Evolutionary conservation across 2,329 filamentous ascomycete species (phyloP).

Genomic region (Penicillium sp.): DNA sequence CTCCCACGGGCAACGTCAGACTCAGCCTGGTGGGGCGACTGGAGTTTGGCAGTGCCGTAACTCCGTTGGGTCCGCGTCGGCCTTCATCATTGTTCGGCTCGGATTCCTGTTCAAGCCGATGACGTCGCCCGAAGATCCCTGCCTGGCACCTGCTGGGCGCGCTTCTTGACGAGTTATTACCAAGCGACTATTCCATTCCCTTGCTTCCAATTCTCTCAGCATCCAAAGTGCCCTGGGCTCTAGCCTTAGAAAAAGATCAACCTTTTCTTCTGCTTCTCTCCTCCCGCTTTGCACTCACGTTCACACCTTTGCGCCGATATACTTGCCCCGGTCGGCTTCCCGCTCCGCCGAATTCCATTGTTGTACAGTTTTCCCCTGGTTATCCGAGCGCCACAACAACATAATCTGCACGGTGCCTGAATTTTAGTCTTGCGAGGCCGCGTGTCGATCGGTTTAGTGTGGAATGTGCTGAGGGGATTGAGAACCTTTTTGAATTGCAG

Average conservation of each 20-base stretch:
- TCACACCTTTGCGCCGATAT: not conserved
- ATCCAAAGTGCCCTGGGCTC: not conserved
- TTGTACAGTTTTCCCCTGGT: not conserved
- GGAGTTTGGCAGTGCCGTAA: too few species aligned
- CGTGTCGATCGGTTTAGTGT: slow-evolving; percentile 9
- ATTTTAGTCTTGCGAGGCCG: slow-evolving; percentile 5
- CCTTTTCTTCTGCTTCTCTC: not conserved
- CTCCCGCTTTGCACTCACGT: not conserved
- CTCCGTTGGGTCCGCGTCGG: not conserved
- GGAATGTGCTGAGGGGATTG: slow-evolving; percentile 5
- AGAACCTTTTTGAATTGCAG: not conserved
- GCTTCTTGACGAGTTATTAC: not conserved
- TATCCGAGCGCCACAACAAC: slow-evolving; percentile 9
- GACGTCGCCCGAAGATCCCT: slow-evolving; percentile 3
- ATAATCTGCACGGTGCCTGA: not conserved
- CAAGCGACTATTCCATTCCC: not conserved
- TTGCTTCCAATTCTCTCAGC: not conserved
- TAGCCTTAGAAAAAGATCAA: too few species aligned
- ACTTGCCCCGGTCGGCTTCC: not conserved
- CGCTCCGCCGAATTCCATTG: not conserved
- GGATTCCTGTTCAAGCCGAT: not conserved
- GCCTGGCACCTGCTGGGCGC: too few species aligned
- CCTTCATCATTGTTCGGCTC: not conserved
- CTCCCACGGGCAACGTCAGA: not conserved
- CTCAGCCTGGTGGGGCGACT: not conserved